phyloP scores from a whole-genome alignment of 1,284 basidiomycete species.

The Inonotus hispidus region DNA sequence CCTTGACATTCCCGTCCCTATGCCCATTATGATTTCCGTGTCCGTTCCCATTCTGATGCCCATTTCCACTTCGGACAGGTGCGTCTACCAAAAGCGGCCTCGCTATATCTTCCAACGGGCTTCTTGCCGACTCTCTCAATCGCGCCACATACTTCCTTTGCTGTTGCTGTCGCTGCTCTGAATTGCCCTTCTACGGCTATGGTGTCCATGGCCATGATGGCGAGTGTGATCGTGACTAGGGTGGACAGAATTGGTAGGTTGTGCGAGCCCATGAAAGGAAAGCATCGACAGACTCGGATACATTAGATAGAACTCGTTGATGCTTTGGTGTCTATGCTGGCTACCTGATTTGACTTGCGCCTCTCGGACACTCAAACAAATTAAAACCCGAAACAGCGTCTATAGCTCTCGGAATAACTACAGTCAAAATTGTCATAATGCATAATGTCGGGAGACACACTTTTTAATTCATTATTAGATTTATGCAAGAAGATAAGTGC shows the following conservation, averaged over 20 bases:
- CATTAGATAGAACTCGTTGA: neutral
- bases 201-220: neutral
- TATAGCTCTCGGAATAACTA: too few relatives aligned
- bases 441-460: too few relatives aligned
- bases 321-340: neutral
- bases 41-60: neutral
- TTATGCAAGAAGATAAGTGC: too few relatives aligned
- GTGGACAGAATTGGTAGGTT: neutral
- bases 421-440: too few relatives aligned
- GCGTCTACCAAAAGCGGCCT: conserved; percentile 1
- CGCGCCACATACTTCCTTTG: neutral
- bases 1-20: neutral
- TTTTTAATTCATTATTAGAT: too few relatives aligned
- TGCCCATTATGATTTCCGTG: neutral
- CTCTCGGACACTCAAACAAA: too few relatives aligned
- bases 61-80: neutral
- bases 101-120: conserved; percentile 15
- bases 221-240: neutral
- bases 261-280: conserved; percentile 13
- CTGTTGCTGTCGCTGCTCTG: neutral
- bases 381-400: too few relatives aligned
- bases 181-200: neutral
- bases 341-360: too few relatives aligned
- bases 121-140: conserved; percentile 6
- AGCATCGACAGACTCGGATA: conserved; percentile 16